Evolutionary conservation across 306 rosid genomes (phyloP), one percentile per base, ranked within the genome.

Genomic region (Potentilla sterilis): DNA sequence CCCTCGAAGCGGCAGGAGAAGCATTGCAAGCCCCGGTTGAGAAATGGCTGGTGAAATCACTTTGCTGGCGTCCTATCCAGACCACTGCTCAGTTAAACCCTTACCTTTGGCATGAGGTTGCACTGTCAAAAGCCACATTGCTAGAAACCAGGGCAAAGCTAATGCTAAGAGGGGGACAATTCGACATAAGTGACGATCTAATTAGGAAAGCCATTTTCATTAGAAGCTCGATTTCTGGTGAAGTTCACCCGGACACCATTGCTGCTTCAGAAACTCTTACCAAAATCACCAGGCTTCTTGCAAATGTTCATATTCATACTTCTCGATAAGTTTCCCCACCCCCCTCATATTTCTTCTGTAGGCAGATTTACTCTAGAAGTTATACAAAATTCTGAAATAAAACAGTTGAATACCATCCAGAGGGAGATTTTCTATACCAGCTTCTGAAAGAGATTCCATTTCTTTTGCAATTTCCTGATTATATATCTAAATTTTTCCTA

Each of bases 1-100:
- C 92, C 37, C 81, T 93, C 80, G 98, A 93, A 85, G 93, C 93
- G 32, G 98, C 95, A 4, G 98, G 91, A 68, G 95, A 93, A 86
- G 91, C 91, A 7, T 86, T 93, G 42, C 89, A 89, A 37, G 78
- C 90, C 37, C 98, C 98, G 0, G 98, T 87, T 44, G 96, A 93
- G 80, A 93, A 86, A 85, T 90, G 96, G 93, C 49, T 89, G 18
- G 89, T 90, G 75, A 89, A 87, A 76, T 89, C 96, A 7, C 95
- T 90, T 19, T 93, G 96, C 54, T 93, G 96, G 91, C 81, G 90
- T 78, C 87, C 96, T 37, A 81, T 87, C 80, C 92, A 87, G 71
- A 93, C 96, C 34, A 84, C 83, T 77, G 98, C 98, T 44, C 95
- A 93, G 81, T 74, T 90, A 83, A 89, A 90, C 77, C 98, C 96